Evolutionary conservation across 371 early-diverging fungal species (phyloP), one percentile per base, ranked within the genome.

Genomic region (Choanephora cucurbitarum): DNA sequence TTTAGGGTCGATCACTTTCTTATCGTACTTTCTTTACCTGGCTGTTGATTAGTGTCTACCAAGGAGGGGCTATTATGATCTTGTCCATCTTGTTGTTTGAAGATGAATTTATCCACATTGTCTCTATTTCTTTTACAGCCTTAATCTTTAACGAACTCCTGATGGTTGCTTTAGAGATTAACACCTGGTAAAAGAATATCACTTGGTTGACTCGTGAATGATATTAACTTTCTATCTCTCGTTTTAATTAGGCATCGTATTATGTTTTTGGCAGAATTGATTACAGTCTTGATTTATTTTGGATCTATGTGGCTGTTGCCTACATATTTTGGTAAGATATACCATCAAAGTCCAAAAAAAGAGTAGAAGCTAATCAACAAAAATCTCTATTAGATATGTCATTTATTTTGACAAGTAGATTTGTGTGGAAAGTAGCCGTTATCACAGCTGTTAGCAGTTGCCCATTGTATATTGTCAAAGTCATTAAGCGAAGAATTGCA

Each of bases 41-140:
- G 97, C 79, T 94, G 28, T 67, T 98, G 45, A 94, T 98, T 62
- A 91, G 91, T 67, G 93, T 98, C 21, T 99, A 99, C 72, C 99
- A 99, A 85, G 99, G 89, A 68, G 94, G 96, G 8, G 91, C 94
- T 0, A 94, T 98, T 51, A 98, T 99, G 99, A 84, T 98, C 53
- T 65, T 97, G 47, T 91, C 95, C 9, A 89, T 97, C 45, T 85
- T 89, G 68, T 80, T 98, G 42, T 99, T 98, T 74, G 96, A 97
- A 64, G 87, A 90, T 54, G 96, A 99, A 72, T 95, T 99, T 66
- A 86, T 98, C 42, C 90, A 95, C 62, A 93, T 99, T 40, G 95
- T 97, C 1, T 91, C 97, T 4, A 94, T 99, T 41, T 93, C 96
- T 5, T 99, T 99, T 67, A 97, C 98, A 1, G 93, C 96, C 0